Percentiles rank a stretch among this genome's conserved stretches.
Evolutionary conservation across 306 rosid species (phyloP).

Genomic region (Ziziphus jujuba): DNA sequence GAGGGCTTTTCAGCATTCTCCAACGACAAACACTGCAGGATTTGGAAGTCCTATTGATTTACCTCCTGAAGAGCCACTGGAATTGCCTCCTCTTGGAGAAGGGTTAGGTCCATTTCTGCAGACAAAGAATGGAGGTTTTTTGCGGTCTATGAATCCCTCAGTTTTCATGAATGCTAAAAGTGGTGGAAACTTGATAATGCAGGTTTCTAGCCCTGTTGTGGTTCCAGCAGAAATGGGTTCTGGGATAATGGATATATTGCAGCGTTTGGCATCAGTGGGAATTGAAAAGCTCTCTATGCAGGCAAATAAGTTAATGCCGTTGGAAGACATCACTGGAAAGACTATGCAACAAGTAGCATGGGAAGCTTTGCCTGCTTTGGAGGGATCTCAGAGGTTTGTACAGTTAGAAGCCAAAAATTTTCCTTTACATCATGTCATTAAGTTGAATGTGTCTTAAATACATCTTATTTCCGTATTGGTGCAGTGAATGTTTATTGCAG

Average conservation of each 20-base stretch:
- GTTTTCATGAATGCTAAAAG: slow-evolving; percentile 61
- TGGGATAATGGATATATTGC: slow-evolving; percentile 73
- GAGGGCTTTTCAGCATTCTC: slow-evolving; percentile 76
- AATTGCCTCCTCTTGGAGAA: slow-evolving; percentile 78
- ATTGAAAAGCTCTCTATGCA: slow-evolving; percentile 93
- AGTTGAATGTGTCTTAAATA: slow-evolving; percentile 14
- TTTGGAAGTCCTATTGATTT: slow-evolving; percentile 70
- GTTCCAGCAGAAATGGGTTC: slow-evolving; percentile 96
- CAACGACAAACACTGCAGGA: slow-evolving; percentile 47
- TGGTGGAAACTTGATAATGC: slow-evolving; percentile 75
- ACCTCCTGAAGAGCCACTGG: slow-evolving; percentile 45
- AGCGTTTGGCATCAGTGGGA: slow-evolving; percentile 74
- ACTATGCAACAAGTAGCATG: slow-evolving; percentile 88
- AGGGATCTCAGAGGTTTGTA: slow-evolving; percentile 60
- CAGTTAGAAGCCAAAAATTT: slow-evolving; percentile 5
- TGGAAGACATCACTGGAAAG: slow-evolving; percentile 90
- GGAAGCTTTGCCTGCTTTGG: slow-evolving; percentile 65
- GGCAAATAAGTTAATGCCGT: slow-evolving; percentile 86
- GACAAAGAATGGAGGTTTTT: slow-evolving; percentile 78
- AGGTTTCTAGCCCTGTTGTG: slow-evolving; percentile 86
- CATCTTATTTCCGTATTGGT: slow-evolving; percentile 20
- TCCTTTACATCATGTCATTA: slow-evolving; percentile 12
- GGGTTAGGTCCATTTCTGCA: slow-evolving; percentile 80
- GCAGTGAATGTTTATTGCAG: slow-evolving; percentile 53
- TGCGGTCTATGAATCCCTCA: slow-evolving; percentile 78